Conservation (phyloP, 768 basidiomycete species). For the Russula griseocarnosa region DNA sequence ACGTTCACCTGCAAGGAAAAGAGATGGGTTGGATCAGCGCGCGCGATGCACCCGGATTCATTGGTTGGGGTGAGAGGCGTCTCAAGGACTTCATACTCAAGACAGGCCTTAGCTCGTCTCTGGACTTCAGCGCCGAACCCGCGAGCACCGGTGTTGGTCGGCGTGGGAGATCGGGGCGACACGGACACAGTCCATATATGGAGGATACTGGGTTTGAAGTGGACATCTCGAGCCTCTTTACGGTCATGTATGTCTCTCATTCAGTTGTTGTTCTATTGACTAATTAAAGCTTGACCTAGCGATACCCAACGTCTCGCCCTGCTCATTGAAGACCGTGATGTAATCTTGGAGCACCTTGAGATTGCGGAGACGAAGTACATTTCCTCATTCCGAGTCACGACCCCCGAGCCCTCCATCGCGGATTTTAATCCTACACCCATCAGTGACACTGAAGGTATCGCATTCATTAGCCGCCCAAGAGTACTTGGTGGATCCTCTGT, state of each 20-base stretch:
- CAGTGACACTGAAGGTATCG: slow-evolving; percentile 41
- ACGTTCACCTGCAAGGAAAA: slow-evolving; percentile 58
- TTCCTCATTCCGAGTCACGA: slow-evolving; percentile 65
- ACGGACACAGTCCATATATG: slow-evolving; percentile 2
- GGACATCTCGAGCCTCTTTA: slow-evolving; percentile 69
- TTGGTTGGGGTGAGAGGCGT: slow-evolving; percentile 67
- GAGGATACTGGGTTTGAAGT: slow-evolving; percentile 52
- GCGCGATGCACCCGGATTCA: slow-evolving; percentile 58
- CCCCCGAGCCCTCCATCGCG: slow-evolving; percentile 66
- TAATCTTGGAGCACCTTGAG: slow-evolving; percentile 74
- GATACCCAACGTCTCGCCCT: slow-evolving; percentile 64
- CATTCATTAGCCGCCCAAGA: slow-evolving; percentile 66
- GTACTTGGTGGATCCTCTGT: slow-evolving; percentile 41
- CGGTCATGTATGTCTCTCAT: slow-evolving; percentile 54
- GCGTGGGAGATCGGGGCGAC: slow-evolving; percentile 1
- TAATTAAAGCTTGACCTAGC: slow-evolving; percentile 37
- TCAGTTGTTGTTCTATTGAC: slow-evolving; percentile 7
- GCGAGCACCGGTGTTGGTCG: slow-evolving; percentile 28
- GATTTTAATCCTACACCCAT: slow-evolving; percentile 43
- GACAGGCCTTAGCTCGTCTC: slow-evolving; percentile 57
- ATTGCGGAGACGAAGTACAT: slow-evolving; percentile 78
- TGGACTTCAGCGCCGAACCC: slow-evolving; percentile 38
- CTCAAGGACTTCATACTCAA: slow-evolving; percentile 67
- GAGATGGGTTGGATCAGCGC: slow-evolving; percentile 77
- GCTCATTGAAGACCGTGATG: slow-evolving; percentile 71